Percentiles rank a stretch among this genome's conserved stretches.
These are phyloP conservation scores for Pythium sukuiense DNA, from an alignment of 352 stramenopile genomes.

Conservation along the genomic window DNA sequence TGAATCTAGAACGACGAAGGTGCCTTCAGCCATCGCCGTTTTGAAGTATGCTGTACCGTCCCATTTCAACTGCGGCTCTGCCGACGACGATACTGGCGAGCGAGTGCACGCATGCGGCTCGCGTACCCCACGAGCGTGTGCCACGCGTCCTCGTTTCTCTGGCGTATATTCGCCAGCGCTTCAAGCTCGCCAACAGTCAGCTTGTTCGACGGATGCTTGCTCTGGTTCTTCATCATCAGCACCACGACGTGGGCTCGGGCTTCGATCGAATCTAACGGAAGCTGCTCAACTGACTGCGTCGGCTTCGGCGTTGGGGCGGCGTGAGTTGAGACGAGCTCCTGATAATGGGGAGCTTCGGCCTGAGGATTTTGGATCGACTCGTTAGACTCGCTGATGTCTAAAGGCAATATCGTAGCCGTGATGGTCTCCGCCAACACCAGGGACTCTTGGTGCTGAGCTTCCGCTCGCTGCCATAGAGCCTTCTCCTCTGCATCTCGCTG, in stretches of 20 bases:
- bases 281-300: conserved; percentile 5
- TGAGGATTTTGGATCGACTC: neutral
- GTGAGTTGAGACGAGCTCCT: neutral
- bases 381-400: neutral
- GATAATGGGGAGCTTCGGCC: neutral
- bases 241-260: conserved; percentile 28
- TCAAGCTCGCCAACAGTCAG: conserved; percentile 26
- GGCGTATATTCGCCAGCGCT: conserved; percentile 18
- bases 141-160: conserved; percentile 7
- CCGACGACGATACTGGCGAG: conserved; percentile 2
- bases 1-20: neutral
- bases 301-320: neutral
- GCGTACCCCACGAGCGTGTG: conserved; percentile 5
- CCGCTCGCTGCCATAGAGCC: conserved; percentile 28
- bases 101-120: conserved; percentile 16
- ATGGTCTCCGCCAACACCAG: conserved; percentile 44
- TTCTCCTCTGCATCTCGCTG: conserved; percentile 27
- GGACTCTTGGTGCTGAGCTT: conserved; percentile 22
- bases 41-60: neutral
- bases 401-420: conserved; percentile 16
- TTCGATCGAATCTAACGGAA: conserved; percentile 24
- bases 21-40: neutral
- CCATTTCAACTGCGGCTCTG: neutral
- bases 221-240: conserved; percentile 54
- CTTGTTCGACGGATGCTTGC: conserved; percentile 26